Conservation (phyloP, 441 rosid genomes). For the Capsella rubella region DNA sequence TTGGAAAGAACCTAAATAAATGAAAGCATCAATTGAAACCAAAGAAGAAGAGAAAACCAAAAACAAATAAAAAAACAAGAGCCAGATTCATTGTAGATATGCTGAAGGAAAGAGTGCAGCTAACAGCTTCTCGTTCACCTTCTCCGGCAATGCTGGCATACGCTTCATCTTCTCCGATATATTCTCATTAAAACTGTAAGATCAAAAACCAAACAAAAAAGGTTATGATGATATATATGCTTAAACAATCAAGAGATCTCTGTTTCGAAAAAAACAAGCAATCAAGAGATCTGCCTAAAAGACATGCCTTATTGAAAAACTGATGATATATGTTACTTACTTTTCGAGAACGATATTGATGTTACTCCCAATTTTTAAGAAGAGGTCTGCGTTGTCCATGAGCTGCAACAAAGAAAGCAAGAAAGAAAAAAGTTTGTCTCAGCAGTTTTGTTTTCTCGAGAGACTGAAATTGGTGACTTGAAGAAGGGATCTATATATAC, state of each 20-base stretch:
- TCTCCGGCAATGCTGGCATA: conserved; percentile 63
- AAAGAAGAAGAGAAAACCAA: background rate
- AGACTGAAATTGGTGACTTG: background rate
- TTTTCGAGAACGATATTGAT: conserved; percentile 48
- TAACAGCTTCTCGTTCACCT: conserved; percentile 50
- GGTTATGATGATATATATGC: background rate
- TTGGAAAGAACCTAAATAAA: conserved; percentile 2
- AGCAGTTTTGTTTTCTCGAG: background rate
- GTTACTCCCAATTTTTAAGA: conserved; percentile 54
- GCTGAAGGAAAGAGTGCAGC: conserved; percentile 43
- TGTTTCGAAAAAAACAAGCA: background rate
- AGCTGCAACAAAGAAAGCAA: conserved; percentile 46
- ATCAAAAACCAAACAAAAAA: background rate
- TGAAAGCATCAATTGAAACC: background rate
- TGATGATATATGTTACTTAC: conserved; percentile 47
- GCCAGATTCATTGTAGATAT: conserved; percentile 27
- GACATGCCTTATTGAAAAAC: background rate
- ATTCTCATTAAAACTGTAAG: conserved; percentile 52
- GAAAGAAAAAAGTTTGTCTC: background rate
- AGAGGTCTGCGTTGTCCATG: conserved; percentile 54
- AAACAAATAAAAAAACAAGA: background rate
- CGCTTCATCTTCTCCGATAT: conserved; percentile 54
- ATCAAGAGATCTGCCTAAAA: background rate
- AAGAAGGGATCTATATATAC: background rate
- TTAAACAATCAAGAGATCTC: background rate